phyloP scores from a whole-genome alignment of 106 monocot genomes.

The Alisma plantagoaquatica region DNA sequence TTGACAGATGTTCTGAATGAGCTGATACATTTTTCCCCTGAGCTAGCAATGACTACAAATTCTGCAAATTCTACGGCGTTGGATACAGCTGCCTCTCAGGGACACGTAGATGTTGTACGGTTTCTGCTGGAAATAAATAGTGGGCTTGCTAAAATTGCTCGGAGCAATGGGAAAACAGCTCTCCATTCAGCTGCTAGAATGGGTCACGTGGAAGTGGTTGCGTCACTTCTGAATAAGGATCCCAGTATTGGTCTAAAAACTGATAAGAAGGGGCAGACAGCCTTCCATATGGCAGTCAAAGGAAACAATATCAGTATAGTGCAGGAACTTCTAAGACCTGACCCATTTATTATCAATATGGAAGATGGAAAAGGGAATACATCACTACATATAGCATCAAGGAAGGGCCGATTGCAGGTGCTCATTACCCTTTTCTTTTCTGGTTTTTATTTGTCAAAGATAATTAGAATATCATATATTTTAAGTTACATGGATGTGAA shows the following conservation, averaged over 20 bases:
- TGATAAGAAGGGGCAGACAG: constrained; percentile 14
- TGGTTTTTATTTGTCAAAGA: background rate
- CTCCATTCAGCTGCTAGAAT: constrained; percentile 21
- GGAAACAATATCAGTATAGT: constrained; percentile 2
- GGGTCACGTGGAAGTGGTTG: constrained; percentile 11
- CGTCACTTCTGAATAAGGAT: constrained; percentile 5
- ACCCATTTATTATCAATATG: constrained; percentile 2
- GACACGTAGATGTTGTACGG: constrained; percentile 25
- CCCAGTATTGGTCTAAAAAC: background rate
- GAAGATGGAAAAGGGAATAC: constrained; percentile 14
- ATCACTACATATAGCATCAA: constrained; percentile 11
- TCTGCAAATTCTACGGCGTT: constrained; percentile 18
- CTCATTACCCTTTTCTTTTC: background rate
- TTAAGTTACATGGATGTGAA: too few species aligned
- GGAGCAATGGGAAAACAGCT: constrained; percentile 25
- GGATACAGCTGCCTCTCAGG: constrained; percentile 28
- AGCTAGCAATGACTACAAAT: constrained; percentile 17
- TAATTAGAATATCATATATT: too few species aligned
- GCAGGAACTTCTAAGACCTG: constrained; percentile 1
- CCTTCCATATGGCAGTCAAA: constrained; percentile 18
- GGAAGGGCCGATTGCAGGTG: constrained; percentile 9
- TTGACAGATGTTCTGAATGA: constrained; percentile 16
- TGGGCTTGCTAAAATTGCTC: constrained; percentile 20
- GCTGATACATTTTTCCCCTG: constrained; percentile 12
- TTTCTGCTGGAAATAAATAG: constrained; percentile 29